Base-by-base conservation (phyloP, 257 asterid genomes). In the Solanum clarkiae region DNA sequence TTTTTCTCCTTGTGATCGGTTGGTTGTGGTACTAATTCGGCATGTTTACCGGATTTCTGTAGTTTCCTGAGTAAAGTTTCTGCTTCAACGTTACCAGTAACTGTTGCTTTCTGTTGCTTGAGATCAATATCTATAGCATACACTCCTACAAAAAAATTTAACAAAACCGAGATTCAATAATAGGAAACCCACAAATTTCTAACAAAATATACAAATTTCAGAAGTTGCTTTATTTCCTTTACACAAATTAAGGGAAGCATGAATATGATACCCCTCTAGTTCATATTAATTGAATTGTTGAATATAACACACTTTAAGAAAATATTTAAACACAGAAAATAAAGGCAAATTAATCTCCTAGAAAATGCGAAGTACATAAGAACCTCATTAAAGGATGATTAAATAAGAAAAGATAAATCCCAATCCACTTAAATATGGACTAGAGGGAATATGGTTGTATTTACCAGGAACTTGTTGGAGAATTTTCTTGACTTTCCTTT, bases 81-180 rank as follows among this genome's bases (percentile, higher is more conserved):
- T 13, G 91, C 87, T 10, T 89, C 91, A 7, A 89, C 91, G 84
- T 87, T 84, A 32, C 98, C 98, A 8, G 57, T 87, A 5, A 94
- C 94, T 9, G 91, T 92, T 2, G 89, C 98, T 79, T 87, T 93
- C 10, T 94, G 98, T 77, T 87, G 96, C 90, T 89, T 91, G n/a
- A 84, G 77, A 85, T 94, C 96, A 60, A 94, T 89, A 59, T 91
- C 96, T 5, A 87, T 91, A 40, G 59, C 81, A 16, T 79, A 87
- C 74, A 94, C 98, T 4, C 98, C 98, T 94, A 85, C 18, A 75
- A 26, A 7, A 6, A 32, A 32, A 0, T 2, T 32, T 32, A 32
- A 32, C 36, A 55, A 66, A 6, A 16, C 18, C 6, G 4, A 40
- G 6, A 16, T 8, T 13, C 9, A 29, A 24, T 14, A 11, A 9